A percentile compares a stretch with the other conserved stretches of the same genome.
Evolutionary conservation across 2,329 filamentous ascomycete genomes (phyloP).

Genomic region (Trichoderma pleuroti): DNA sequence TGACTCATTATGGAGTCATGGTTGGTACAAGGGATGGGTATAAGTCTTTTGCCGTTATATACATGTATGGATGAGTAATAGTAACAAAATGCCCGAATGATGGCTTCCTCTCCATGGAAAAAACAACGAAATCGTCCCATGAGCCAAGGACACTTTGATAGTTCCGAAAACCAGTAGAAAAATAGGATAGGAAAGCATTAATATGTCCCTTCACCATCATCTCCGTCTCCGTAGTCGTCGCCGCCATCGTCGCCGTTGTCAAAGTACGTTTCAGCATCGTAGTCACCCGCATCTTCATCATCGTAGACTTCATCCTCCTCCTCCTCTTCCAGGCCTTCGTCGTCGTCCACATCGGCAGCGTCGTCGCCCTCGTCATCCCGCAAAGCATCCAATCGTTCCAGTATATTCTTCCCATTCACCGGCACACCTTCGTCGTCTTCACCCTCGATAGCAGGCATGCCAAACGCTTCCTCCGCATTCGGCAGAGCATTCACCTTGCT

Average conservation of each 20-base stretch:
- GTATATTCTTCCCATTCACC: constrained; percentile 35
- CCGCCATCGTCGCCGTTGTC: constrained; percentile 55
- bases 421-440: constrained; percentile 32
- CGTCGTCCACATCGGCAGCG: constrained; percentile 47
- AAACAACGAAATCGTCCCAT: not conserved
- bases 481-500: constrained; percentile 47
- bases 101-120: not conserved
- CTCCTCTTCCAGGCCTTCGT: constrained; percentile 45
- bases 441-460: constrained; percentile 31
- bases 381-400: constrained; percentile 45
- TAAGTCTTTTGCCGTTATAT: constrained; percentile 6
- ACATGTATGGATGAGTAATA: not conserved
- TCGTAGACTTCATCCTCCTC: constrained; percentile 51
- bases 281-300: constrained; percentile 58
- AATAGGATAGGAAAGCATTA: constrained; percentile 21
- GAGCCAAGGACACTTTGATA: not conserved
- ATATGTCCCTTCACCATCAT: constrained; percentile 46
- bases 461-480: constrained; percentile 51
- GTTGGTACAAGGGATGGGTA: constrained; percentile 1
- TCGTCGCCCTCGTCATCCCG: constrained; percentile 51
- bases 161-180: not conserved
- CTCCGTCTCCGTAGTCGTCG: constrained; percentile 50
- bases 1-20: not conserved
- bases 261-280: constrained; percentile 60
- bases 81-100: not conserved